Conservation (phyloP, 2,329 filamentous ascomycete genomes). For the Pseudogymnoascus sp. region DNA sequence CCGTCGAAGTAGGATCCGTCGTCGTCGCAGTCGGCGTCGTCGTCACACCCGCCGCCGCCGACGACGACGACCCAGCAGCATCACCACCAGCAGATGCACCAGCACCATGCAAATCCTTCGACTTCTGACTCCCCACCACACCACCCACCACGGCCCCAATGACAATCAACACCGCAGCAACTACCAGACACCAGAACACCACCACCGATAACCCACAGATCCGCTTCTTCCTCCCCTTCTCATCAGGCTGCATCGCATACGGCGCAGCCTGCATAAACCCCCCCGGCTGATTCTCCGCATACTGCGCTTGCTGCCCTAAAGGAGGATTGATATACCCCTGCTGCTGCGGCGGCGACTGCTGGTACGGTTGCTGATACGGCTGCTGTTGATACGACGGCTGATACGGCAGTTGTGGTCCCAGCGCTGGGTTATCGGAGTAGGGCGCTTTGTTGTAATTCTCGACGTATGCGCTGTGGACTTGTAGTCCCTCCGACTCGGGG, state of each 20-base stretch:
- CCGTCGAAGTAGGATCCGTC: not conserved
- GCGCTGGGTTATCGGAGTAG: not conserved
- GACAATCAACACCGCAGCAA: not conserved
- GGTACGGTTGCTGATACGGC: not conserved
- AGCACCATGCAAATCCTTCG: not conserved
- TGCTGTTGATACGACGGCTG: not conserved
- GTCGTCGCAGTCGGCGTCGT: not conserved
- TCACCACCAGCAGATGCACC: not conserved
- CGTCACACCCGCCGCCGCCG: not conserved
- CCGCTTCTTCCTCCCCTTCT: conserved; percentile 3
- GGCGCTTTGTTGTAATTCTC: not conserved
- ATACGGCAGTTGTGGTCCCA: not conserved
- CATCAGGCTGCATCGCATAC: not conserved
- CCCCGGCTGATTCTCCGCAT: not conserved
- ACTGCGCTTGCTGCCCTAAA: not conserved
- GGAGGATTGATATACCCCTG: not conserved
- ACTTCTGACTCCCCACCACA: not conserved
- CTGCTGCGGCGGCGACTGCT: too few species aligned
- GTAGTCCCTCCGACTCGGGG: not conserved
- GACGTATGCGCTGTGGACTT: not conserved
- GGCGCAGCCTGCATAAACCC: not conserved
- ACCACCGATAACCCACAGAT: not conserved
- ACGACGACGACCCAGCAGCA: not conserved
- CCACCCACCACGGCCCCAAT: not conserved
- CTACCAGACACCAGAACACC: not conserved